Conservation (phyloP, 106 monocot genomes). For the Chionographis japonica region DNA sequence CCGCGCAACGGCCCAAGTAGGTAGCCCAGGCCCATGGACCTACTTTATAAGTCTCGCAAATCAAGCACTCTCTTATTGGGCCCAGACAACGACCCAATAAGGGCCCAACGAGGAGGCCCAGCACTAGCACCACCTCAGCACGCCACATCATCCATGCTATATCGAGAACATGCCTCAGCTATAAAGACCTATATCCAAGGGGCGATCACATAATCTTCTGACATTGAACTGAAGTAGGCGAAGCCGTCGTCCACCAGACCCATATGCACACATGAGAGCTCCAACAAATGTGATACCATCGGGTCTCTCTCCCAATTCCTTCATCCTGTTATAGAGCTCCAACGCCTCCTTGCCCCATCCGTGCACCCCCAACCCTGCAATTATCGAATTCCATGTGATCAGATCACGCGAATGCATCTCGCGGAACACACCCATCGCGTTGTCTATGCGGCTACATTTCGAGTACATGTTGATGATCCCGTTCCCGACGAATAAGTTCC, state of each 20-base stretch:
- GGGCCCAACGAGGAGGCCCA: too few relatives aligned
- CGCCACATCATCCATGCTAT: too few relatives aligned
- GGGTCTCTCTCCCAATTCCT: conserved; percentile 16
- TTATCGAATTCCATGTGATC: conserved; percentile 55
- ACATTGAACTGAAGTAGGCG: conserved; percentile 41
- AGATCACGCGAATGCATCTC: conserved; percentile 30
- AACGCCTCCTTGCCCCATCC: conserved; percentile 40
- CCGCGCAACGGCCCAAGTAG: too few relatives aligned
- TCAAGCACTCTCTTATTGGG: too few relatives aligned
- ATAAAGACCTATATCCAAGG: too few relatives aligned
- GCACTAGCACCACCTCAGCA: too few relatives aligned
- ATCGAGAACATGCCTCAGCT: too few relatives aligned
- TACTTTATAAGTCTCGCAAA: too few relatives aligned
- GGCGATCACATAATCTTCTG: conserved; percentile 17
- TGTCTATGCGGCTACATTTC: conserved; percentile 56
- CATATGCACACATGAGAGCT: conserved; percentile 43
- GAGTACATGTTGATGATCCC: conserved; percentile 65
- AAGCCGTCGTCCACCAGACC: conserved; percentile 43
- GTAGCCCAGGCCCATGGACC: too few relatives aligned
- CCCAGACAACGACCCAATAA: too few relatives aligned
- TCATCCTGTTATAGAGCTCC: conserved; percentile 34
- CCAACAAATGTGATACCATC: conserved; percentile 64
- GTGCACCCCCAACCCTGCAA: conserved; percentile 42
- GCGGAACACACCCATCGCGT: conserved; percentile 31
- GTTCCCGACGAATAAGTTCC: conserved; percentile 25